Evolutionary conservation across 805 yeast genomes (phyloP).

Genomic region (Diddensiella transvaalensis): DNA sequence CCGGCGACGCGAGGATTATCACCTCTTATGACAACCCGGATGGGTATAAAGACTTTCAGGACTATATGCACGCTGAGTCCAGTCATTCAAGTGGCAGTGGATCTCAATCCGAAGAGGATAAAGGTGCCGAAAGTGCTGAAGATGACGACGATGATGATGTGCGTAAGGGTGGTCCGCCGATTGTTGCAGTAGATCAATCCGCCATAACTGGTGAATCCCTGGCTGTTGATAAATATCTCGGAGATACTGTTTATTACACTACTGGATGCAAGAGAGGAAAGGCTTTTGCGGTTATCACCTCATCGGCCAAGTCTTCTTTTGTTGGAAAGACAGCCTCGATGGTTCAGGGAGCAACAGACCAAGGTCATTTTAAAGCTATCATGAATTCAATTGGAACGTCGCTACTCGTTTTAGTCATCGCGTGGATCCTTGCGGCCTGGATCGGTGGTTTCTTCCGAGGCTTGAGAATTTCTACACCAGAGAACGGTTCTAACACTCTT

Average conservation of each 20-base stretch:
- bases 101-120: constrained; percentile 9
- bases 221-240: constrained; percentile 90
- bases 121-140: constrained; percentile 14
- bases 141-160: constrained; percentile 31
- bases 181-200: constrained; percentile 79
- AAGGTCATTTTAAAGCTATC: constrained; percentile 97
- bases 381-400: constrained; percentile 96
- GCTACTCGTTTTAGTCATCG: constrained; percentile 79
- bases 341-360: constrained; percentile 93
- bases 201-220: constrained; percentile 97
- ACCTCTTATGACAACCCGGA: constrained; percentile 36
- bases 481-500: constrained; percentile 43
- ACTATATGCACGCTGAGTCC: constrained; percentile 30
- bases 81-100: neutral
- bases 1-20: constrained; percentile 83
- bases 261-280: constrained; percentile 96
- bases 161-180: constrained; percentile 75
- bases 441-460: constrained; percentile 94
- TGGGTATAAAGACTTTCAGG: constrained; percentile 37
- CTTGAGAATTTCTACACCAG: constrained; percentile 70
- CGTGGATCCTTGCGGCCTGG: constrained; percentile 86
- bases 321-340: constrained; percentile 98
- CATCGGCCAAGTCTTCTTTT: constrained; percentile 92
- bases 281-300: constrained; percentile 87
- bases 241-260: constrained; percentile 88